Evolutionary conservation across 139 green algal genomes (phyloP).

Genomic region (Tetraselmis chui): DNA sequence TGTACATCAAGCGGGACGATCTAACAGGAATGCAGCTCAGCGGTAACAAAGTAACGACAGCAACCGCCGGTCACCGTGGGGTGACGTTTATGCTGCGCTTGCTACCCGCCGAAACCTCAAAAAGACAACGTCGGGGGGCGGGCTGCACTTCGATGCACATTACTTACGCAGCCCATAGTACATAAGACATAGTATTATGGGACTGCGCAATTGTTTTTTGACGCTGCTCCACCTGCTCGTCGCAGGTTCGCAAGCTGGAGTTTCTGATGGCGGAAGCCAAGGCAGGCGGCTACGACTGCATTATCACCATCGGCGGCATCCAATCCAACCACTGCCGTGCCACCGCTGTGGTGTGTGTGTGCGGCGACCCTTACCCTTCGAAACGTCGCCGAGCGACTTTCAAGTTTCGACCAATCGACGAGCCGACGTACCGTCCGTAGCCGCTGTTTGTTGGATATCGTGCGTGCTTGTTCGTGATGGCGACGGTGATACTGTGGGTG

Average conservation of each 20-base stretch:
- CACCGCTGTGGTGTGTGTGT: conserved; percentile 30
- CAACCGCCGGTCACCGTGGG: background rate
- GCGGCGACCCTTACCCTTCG: too few relatives aligned
- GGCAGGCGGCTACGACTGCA: conserved; percentile 52
- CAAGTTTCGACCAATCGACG: too few relatives aligned
- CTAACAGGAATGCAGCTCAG: conserved; percentile 81
- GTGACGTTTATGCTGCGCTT: background rate
- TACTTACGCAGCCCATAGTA: background rate
- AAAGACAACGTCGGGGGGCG: background rate
- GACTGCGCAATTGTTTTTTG: background rate
- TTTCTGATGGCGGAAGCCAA: conserved; percentile 83
- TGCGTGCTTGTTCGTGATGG: background rate
- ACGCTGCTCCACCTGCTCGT: background rate
- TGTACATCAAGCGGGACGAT: conserved; percentile 90
- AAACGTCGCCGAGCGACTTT: too few relatives aligned
- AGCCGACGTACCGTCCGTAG: too few relatives aligned
- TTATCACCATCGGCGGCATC: conserved; percentile 89
- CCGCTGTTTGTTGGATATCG: background rate
- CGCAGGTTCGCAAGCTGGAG: conserved; percentile 90
- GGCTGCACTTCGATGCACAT: background rate
- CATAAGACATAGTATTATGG: background rate
- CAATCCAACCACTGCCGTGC: conserved; percentile 84
- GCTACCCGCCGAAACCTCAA: background rate
- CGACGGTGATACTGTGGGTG: conserved; percentile 7
- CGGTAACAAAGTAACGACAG: conserved; percentile 88